These are phyloP conservation scores for Filosporella fistucella DNA, from an alignment of 495 filamentous ascomycete species.

Conservation along the genomic window DNA sequence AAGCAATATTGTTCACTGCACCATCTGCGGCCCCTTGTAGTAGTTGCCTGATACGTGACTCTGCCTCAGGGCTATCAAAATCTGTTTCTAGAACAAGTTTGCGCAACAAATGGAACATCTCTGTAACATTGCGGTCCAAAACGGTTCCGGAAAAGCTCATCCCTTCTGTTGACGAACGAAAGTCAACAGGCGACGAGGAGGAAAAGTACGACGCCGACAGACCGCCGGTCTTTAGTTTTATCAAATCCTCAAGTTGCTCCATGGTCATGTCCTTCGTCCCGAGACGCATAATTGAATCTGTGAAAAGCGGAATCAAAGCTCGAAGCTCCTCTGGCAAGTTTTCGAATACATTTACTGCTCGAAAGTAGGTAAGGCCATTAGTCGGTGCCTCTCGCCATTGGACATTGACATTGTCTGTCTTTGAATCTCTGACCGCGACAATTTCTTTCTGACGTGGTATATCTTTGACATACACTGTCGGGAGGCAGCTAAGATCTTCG, in stretches of 20 bases:
- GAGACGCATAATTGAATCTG: constrained; percentile 85
- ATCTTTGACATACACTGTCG: constrained; percentile 80
- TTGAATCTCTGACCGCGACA: constrained; percentile 62
- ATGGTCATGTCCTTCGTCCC: constrained; percentile 83
- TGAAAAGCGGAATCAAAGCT: constrained; percentile 82
- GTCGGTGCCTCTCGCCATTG: constrained; percentile 92
- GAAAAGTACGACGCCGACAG: constrained; percentile 75
- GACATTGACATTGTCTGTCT: constrained; percentile 62
- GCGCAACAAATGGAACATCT: constrained; percentile 83
- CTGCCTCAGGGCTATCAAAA: constrained; percentile 76
- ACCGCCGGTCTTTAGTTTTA: constrained; percentile 95
- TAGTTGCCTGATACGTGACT: constrained; percentile 77
- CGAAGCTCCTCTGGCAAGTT: constrained; percentile 83
- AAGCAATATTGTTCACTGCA: constrained; percentile 85
- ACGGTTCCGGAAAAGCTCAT: constrained; percentile 79
- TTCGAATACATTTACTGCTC: constrained; percentile 74
- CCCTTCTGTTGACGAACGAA: constrained; percentile 70
- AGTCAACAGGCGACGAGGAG: constrained; percentile 66
- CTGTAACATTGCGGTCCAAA: constrained; percentile 80
- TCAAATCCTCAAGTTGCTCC: constrained; percentile 92
- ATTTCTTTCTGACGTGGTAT: constrained; percentile 75
- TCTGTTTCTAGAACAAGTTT: constrained; percentile 81
- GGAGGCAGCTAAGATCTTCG: constrained; percentile 81
- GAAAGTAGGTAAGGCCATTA: constrained; percentile 94
- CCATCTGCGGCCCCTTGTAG: constrained; percentile 81